phyloP scores from a whole-genome alignment of 192 early-diverging fungal species.

The Coemansia sp. region DNA sequence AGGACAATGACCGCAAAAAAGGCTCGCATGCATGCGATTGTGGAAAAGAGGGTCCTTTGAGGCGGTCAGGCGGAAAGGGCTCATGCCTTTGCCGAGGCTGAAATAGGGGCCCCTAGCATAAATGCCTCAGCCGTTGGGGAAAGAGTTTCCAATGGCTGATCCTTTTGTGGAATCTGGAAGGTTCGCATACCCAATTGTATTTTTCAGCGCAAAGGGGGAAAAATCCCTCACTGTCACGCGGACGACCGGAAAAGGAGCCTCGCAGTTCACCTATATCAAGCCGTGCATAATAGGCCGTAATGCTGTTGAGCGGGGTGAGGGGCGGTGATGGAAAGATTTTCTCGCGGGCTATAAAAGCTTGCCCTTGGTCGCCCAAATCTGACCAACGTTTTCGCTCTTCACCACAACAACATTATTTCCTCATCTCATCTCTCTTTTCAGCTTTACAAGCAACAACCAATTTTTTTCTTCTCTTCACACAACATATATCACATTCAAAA shows the following conservation, averaged over 20 bases:
- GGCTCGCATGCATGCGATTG: neutral
- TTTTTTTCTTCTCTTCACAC: neutral
- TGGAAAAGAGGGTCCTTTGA: neutral
- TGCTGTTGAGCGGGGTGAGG: neutral
- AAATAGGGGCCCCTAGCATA: neutral
- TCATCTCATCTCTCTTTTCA: neutral
- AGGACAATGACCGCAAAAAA: neutral
- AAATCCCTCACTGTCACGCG: slow-evolving; percentile 4
- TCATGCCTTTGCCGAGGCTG: neutral
- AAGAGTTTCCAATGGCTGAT: neutral
- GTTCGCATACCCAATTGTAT: neutral
- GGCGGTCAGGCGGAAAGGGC: neutral
- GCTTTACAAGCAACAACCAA: neutral
- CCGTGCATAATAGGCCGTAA: slow-evolving; percentile 2
- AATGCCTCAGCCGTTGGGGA: slow-evolving; percentile 8
- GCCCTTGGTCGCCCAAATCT: neutral
- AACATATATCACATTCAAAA: slow-evolving; percentile 8
- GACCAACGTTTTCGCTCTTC: neutral
- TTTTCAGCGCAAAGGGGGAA: neutral
- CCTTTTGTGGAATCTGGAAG: neutral
- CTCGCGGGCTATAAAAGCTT: neutral
- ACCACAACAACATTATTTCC: neutral
- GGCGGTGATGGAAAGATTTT: neutral
- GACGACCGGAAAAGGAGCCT: neutral
- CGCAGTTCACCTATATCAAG: slow-evolving; percentile 2